Percentiles rank a stretch among this genome's conserved stretches.
phyloP scores from a whole-genome alignment of 2,329 filamentous ascomycete species.

The Leptographium procerum region DNA sequence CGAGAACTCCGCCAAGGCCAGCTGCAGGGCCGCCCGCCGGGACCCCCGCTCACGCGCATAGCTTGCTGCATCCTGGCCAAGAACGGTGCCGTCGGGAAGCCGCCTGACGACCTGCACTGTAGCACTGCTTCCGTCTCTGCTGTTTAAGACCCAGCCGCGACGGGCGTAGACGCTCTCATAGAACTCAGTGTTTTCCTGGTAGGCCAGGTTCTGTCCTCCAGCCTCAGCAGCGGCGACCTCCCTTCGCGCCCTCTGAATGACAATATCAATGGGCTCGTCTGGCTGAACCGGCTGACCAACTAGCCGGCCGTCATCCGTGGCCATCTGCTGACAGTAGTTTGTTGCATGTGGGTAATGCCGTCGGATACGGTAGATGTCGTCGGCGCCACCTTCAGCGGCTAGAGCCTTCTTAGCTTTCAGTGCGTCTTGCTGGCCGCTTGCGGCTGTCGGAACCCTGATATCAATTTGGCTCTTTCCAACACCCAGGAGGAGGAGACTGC shows the following conservation, averaged over 20 bases:
- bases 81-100: constrained; percentile 13
- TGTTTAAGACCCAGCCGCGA: constrained; percentile 11
- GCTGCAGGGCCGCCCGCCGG: constrained; percentile 33
- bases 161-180: constrained; percentile 1
- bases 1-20: constrained; percentile 26
- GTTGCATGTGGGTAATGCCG: background rate
- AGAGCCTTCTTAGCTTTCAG: background rate
- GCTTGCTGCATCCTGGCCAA: constrained; percentile 5
- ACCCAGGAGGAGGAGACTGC: background rate
- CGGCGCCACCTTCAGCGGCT: background rate
- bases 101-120: background rate
- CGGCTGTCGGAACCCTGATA: background rate
- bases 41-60: constrained; percentile 28
- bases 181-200: constrained; percentile 24
- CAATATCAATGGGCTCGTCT: background rate
- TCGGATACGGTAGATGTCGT: background rate
- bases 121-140: background rate
- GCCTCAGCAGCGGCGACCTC: background rate
- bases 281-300: background rate
- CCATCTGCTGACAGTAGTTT: background rate
- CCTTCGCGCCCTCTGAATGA: background rate
- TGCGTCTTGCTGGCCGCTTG: background rate
- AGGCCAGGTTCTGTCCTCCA: constrained; percentile 19
- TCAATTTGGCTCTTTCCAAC: background rate
- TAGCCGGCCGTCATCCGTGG: background rate